phyloP scores from a whole-genome alignment of 2,329 filamentous ascomycete genomes.

The Triangularia setosa region DNA sequence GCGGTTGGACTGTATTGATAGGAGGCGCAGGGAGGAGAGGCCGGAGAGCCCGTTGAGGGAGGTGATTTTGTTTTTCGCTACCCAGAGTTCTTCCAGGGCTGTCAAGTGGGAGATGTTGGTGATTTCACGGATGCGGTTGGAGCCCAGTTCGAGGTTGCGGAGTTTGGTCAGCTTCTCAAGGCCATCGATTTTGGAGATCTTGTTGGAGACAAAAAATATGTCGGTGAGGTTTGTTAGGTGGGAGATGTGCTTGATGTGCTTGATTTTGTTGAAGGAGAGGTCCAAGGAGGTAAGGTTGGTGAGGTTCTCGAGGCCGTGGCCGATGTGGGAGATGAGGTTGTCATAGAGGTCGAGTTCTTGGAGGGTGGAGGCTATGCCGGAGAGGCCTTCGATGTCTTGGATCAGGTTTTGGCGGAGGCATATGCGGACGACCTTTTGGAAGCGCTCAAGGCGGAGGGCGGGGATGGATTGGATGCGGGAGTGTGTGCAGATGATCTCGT shows the following conservation, averaged over 20 bases:
- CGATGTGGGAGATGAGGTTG: slow-evolving; percentile 83
- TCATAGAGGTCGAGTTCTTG: slow-evolving; percentile 93
- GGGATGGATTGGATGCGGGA: slow-evolving; percentile 75
- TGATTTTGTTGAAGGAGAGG: slow-evolving; percentile 98
- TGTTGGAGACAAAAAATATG: slow-evolving; percentile 91
- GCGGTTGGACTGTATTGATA: slow-evolving; percentile 94
- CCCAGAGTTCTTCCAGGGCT: slow-evolving; percentile 84
- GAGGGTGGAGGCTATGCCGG: slow-evolving; percentile 60
- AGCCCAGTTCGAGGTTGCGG: slow-evolving; percentile 83
- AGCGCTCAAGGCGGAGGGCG: slow-evolving; percentile 76
- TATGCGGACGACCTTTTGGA: slow-evolving; percentile 69
- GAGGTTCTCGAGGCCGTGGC: slow-evolving; percentile 72
- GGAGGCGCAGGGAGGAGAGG: slow-evolving; percentile 74
- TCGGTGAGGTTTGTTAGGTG: slow-evolving; percentile 76
- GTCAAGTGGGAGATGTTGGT: slow-evolving; percentile 74
- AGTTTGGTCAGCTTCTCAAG: slow-evolving; percentile 71
- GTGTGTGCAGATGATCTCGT: slow-evolving; percentile 90
- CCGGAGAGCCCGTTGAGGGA: slow-evolving; percentile 72
- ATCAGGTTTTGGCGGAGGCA: slow-evolving; percentile 94
- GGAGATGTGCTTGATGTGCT: slow-evolving; percentile 87
- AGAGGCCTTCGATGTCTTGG: slow-evolving; percentile 71
- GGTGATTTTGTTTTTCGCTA: slow-evolving; percentile 95
- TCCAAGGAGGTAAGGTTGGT: slow-evolving; percentile 75
- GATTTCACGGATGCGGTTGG: slow-evolving; percentile 86
- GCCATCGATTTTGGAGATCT: slow-evolving; percentile 82